Conservation (phyloP, 352 stramenopile species). For the Pythium dissimile region DNA sequence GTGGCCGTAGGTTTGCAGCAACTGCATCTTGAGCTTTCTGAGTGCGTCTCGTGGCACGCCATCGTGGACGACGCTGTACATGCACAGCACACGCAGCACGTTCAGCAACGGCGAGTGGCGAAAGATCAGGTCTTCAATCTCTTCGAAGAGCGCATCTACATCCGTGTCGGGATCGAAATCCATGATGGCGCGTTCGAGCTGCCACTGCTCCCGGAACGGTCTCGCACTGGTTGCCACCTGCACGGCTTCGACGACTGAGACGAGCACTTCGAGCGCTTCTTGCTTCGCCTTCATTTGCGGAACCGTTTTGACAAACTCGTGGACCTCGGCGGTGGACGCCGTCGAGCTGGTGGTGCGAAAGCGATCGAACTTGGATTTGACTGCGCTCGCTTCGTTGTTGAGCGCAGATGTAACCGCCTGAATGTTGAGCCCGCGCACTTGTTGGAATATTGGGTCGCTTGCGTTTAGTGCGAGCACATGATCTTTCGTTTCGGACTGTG, state of each 20-base stretch:
- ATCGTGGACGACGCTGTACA: conserved; percentile 53
- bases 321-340: conserved; percentile 54
- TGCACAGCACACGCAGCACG: conserved; percentile 58
- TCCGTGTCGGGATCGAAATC: conserved; percentile 36
- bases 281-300: conserved; percentile 58
- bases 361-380: conserved; percentile 52
- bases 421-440: conserved; percentile 66
- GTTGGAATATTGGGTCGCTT: conserved; percentile 44
- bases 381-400: conserved; percentile 41
- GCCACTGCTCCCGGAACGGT: conserved; percentile 62
- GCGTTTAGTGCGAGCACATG: conserved; percentile 41
- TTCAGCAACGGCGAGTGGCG: conserved; percentile 45
- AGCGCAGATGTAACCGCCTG: conserved; percentile 44
- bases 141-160: conserved; percentile 18
- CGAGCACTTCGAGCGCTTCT: conserved; percentile 52
- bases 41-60: conserved; percentile 36
- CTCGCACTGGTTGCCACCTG: conserved; percentile 39
- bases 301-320: conserved; percentile 67
- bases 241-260: conserved; percentile 54
- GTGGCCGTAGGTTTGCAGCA: conserved; percentile 70
- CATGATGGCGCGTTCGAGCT: conserved; percentile 65
- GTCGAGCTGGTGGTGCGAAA: conserved; percentile 46
- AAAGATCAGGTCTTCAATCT: conserved; percentile 61
- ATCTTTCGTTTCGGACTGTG: not conserved
- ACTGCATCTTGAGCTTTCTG: conserved; percentile 44